Conservation (phyloP, 2,329 filamentous ascomycete species). For the Aspergillus quadrilineatus region DNA sequence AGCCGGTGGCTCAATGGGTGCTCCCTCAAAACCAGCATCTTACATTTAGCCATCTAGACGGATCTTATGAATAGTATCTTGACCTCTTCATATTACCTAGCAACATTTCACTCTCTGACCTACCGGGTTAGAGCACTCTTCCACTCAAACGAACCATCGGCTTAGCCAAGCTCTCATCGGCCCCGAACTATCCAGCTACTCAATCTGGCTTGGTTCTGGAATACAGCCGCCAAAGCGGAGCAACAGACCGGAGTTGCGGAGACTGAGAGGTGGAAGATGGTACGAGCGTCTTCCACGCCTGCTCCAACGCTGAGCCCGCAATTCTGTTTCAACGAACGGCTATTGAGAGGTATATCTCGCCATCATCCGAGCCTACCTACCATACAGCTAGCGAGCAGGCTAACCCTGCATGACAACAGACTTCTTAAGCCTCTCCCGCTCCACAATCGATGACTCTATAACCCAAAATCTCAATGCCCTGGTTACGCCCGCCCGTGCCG, state of each 20-base stretch:
- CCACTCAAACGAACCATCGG: not conserved
- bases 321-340: constrained; percentile 72
- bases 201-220: constrained; percentile 47
- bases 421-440: constrained; percentile 82
- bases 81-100: too few relatives aligned
- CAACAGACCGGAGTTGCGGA: constrained; percentile 4
- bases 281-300: constrained; percentile 37
- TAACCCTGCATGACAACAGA: constrained; percentile 53
- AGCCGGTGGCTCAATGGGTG: constrained; percentile 10
- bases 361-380: not conserved
- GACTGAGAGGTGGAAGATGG: constrained; percentile 36
- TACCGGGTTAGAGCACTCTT: not conserved
- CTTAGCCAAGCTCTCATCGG: constrained; percentile 1
- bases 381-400: too few relatives aligned
- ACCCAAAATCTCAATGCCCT: constrained; percentile 89
- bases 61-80: not conserved
- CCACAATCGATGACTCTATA: constrained; percentile 88
- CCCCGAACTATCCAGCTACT: not conserved
- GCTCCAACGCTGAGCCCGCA: constrained; percentile 64
- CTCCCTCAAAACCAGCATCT: not conserved
- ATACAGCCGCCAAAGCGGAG: constrained; percentile 23
- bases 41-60: too few relatives aligned
- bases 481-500: constrained; percentile 66
- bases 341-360: constrained; percentile 61
- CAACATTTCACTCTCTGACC: too few relatives aligned